Evolutionary conservation across 495 filamentous ascomycete species (phyloP), one percentile per base, ranked within the genome.

Genomic region (Neurospora sp.): DNA sequence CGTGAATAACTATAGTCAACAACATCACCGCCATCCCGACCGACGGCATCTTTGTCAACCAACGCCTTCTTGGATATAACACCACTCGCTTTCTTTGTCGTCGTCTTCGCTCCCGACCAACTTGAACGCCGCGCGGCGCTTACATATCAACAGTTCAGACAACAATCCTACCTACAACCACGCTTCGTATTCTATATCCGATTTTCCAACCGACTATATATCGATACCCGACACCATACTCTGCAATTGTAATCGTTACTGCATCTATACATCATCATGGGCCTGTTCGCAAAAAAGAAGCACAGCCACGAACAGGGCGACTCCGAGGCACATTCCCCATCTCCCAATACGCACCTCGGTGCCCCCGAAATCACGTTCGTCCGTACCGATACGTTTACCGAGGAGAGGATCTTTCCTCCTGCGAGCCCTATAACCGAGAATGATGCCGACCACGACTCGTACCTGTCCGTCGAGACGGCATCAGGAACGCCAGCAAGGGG

Each of bases 361-460:
- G 82, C 88, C 2, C 92, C 93, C 72, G 89, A 91, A 78, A 92
- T 98, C 83, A 94, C 86, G 73, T 92, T 98, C 85, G 86, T 96
- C 75, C 90, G 94, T 59, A 90, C 91, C 73, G 93, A 95, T 79
- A 97, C 95, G 14, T 84, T 90, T 72, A 90, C 90, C 3, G 88
- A 93, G 79, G 93, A 97, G 81, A 82, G 91, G 72, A 91, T 96
- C 79, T 82, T 83, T 40, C 91, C 92, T 20, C 91, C 93, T 14
- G 82, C 79, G 37, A 82, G 81, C 77, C 83, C 89, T 73, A 74
- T 75, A 76, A 72, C 76, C 59, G 71, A 75, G 54, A 77, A 80
- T 71, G 75, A 76, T 44, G 72, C 76, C 73, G 72, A 71, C 41
- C 75, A 75, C 77, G 75, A 73, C 69, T 71, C 70, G 73, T 79